Evolutionary conservation across 768 basidiomycete species (phyloP).

Genomic region (Xerocomus spinulosus): DNA sequence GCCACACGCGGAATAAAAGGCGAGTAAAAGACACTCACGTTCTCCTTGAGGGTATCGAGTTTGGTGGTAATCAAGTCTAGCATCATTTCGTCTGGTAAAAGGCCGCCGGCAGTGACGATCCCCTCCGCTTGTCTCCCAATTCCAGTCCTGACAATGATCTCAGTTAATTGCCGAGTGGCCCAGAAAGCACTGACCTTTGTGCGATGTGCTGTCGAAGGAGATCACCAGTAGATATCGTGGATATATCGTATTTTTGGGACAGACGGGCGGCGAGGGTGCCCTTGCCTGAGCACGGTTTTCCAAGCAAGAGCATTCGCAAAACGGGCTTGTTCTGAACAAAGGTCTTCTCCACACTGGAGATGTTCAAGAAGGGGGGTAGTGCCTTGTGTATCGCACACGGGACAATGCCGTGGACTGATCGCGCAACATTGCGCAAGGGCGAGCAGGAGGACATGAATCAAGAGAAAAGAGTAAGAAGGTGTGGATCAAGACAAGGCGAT

Average conservation of each 20-base stretch:
- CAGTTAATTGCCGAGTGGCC: neutral
- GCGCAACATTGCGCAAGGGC: conserved; percentile 2
- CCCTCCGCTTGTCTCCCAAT: conserved; percentile 71
- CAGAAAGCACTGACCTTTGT: conserved; percentile 40
- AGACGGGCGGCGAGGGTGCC: conserved; percentile 75
- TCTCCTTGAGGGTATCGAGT: conserved; percentile 58
- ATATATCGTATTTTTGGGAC: conserved; percentile 68
- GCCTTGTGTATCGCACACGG: conserved; percentile 32
- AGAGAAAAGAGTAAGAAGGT: neutral
- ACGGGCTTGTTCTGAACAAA: conserved; percentile 23
- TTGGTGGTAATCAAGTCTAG: conserved; percentile 68
- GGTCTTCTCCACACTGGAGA: conserved; percentile 17
- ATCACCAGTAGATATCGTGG: conserved; percentile 79
- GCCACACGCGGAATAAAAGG: neutral
- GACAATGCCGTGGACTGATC: conserved; percentile 19
- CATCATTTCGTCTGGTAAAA: conserved; percentile 76
- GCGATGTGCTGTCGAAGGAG: conserved; percentile 77
- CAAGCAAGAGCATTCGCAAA: conserved; percentile 49
- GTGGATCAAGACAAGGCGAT: neutral
- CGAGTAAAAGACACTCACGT: conserved; percentile 37
- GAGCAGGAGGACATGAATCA: conserved; percentile 3
- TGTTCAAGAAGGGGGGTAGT: conserved; percentile 47
- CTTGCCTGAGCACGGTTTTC: conserved; percentile 69
- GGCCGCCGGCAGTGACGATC: conserved; percentile 70
- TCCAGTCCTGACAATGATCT: conserved; percentile 44